Percentiles rank a stretch among this genome's conserved stretches.
Evolutionary conservation across 805 yeast species (phyloP).

Genomic region (Pichia scutulata): DNA sequence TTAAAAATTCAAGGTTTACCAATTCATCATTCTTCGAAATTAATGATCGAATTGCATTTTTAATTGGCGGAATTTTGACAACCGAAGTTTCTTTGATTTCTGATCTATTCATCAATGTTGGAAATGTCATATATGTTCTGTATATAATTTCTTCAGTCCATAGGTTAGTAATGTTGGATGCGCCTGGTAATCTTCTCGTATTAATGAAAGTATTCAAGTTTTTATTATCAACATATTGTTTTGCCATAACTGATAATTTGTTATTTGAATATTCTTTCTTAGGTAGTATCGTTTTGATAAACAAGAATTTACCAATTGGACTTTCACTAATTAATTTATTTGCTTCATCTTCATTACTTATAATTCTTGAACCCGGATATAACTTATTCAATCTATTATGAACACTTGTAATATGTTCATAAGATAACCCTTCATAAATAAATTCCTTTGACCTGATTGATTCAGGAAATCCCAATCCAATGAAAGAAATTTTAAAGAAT

Average conservation of each 20-base stretch:
- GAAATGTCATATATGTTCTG: constrained; percentile 70
- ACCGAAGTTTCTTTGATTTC: constrained; percentile 47
- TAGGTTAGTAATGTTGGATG: constrained; percentile 60
- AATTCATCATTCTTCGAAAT: constrained; percentile 65
- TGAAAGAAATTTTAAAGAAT: constrained; percentile 69
- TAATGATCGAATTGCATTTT: constrained; percentile 68
- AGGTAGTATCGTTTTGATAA: constrained; percentile 68
- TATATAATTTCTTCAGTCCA: constrained; percentile 88
- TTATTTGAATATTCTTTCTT: constrained; percentile 36
- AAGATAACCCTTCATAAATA: constrained; percentile 79
- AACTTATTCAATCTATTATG: constrained; percentile 65
- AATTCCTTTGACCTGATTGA: constrained; percentile 69
- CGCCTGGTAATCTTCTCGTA: constrained; percentile 65
- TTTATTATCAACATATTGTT: constrained; percentile 69
- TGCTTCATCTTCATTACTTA: constrained; percentile 50
- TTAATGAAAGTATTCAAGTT: constrained; percentile 63
- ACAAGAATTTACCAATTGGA: constrained; percentile 66
- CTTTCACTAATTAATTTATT: constrained; percentile 38
- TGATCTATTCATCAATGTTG: constrained; percentile 79
- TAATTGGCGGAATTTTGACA: constrained; percentile 68
- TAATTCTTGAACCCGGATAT: constrained; percentile 75
- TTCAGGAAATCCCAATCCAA: constrained; percentile 80
- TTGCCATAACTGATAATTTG: constrained; percentile 50
- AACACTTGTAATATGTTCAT: constrained; percentile 79
- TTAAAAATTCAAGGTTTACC: constrained; percentile 54